Conservation (phyloP, 768 basidiomycete species). For the Calocera viscosa region DNA sequence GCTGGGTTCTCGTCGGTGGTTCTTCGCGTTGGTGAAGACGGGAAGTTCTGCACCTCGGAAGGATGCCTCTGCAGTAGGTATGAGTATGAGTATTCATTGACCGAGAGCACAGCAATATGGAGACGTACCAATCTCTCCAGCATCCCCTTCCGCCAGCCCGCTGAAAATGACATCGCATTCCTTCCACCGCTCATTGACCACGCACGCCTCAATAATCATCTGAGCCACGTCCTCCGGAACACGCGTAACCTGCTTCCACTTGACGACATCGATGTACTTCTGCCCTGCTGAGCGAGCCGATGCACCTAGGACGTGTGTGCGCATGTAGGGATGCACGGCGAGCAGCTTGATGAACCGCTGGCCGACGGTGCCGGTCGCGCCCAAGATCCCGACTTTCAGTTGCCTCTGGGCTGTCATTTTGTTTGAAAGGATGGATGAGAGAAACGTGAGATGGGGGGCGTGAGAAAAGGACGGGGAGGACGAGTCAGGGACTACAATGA, state of each 20-base stretch:
- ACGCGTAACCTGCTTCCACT: constrained; percentile 77
- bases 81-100: constrained; percentile 8
- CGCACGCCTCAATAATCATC: constrained; percentile 62
- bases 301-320: constrained; percentile 75
- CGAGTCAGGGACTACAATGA: neutral
- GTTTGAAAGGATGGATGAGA: neutral
- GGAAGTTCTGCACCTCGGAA: constrained; percentile 79
- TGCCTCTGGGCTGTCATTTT: neutral
- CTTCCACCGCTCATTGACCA: constrained; percentile 51
- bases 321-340: constrained; percentile 79
- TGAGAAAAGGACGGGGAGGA: neutral
- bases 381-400: constrained; percentile 59
- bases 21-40: constrained; percentile 96
- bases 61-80: constrained; percentile 51
- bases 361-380: constrained; percentile 89
- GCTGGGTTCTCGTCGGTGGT: constrained; percentile 79
- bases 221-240: constrained; percentile 55
- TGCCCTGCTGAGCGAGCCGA: constrained; percentile 80
- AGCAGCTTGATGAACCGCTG: constrained; percentile 90
- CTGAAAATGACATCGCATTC: constrained; percentile 86
- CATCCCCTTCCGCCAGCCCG: constrained; percentile 89
- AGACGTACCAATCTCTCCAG: constrained; percentile 79
- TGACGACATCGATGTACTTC: constrained; percentile 53
- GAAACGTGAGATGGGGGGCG: neutral
- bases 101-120: neutral